Percentiles rank a stretch among this genome's conserved stretches.
phyloP scores from a whole-genome alignment of 345 rosid species.

The Gossypium ekmanianum region DNA sequence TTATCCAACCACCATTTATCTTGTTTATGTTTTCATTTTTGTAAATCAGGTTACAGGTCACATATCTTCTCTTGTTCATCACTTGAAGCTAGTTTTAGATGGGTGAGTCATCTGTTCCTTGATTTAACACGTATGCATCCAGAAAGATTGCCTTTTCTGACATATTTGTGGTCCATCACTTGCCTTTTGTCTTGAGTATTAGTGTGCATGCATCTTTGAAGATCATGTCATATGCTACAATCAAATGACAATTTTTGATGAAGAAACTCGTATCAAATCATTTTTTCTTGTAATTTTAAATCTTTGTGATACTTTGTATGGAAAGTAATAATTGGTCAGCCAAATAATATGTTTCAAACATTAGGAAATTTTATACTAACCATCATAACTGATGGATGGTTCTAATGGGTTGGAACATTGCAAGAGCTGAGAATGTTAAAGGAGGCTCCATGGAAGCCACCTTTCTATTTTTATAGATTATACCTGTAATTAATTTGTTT shows the following conservation, averaged over 20 bases:
- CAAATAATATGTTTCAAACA: constrained; percentile 2
- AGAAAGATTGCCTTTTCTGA: background rate
- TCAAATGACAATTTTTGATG: background rate
- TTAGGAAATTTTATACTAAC: background rate
- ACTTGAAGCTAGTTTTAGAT: constrained; percentile 94
- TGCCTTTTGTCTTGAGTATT: background rate
- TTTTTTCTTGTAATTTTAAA: too few species aligned
- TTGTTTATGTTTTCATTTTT: constrained; percentile 21
- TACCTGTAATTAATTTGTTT: constrained; percentile 11
- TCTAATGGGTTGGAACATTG: background rate
- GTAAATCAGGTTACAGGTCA: constrained; percentile 85
- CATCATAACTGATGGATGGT: background rate
- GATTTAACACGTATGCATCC: background rate
- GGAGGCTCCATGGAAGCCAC: constrained; percentile 4
- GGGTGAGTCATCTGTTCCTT: constrained; percentile 56
- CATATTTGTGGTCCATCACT: background rate
- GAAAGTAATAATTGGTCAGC: background rate
- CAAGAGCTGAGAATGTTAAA: background rate
- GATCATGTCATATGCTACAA: background rate
- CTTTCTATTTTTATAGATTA: background rate
- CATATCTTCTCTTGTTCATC: constrained; percentile 92
- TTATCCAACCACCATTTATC: background rate
- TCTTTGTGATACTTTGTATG: background rate
- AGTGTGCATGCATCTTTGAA: background rate
- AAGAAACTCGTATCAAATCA: too few species aligned